Evolutionary conservation across 306 rosid species (phyloP), one percentile per base, ranked within the genome.

Genomic region (Cicer arietinum): DNA sequence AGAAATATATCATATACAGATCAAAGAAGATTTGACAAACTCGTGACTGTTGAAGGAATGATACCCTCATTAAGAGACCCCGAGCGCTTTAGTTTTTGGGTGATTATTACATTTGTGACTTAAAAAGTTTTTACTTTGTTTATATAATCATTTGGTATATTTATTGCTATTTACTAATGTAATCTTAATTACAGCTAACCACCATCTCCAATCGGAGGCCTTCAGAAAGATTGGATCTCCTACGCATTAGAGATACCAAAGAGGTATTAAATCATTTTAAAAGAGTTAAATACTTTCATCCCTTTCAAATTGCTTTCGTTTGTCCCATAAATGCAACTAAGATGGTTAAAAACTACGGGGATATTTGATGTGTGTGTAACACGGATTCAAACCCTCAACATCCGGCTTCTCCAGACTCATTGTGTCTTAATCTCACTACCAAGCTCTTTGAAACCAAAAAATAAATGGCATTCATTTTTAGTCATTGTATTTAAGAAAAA

Each of bases 41-140:
- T 94, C 77, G 73, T 81, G 25, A 86, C 83, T 41, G 68, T 86
- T 56, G 99, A 94, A 87, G 88, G 74, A 3, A 90, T 90, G 97
- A 94, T 85, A 91, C 99, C 99, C 57, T 68, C 96, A 18, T 69
- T 74, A 1, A 87, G 59, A 75, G 95, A 94, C 78, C 97, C 97
- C 7, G 97, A 94, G 83, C 86, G 86, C 78, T 92, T 94, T 79
- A 94, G 99, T 82, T 94, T 94, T 62, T 94, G 99, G 99, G 99
- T 94, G 52, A 61, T 25, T 64, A 75, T 48, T 64, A 73, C 58
- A 7, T 60, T 12, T 58, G 18, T 61, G 50, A 63, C 57, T 41
- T 67, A 40, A 16, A 40, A 16, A 9, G 13, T 50, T 58, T 53
- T 60, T 74, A 10, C 30, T 42, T 57, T 52, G 41, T 72, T 13